Evolutionary conservation across 352 stramenopile species (phyloP).

Genomic region (Phytophthora melonis): DNA sequence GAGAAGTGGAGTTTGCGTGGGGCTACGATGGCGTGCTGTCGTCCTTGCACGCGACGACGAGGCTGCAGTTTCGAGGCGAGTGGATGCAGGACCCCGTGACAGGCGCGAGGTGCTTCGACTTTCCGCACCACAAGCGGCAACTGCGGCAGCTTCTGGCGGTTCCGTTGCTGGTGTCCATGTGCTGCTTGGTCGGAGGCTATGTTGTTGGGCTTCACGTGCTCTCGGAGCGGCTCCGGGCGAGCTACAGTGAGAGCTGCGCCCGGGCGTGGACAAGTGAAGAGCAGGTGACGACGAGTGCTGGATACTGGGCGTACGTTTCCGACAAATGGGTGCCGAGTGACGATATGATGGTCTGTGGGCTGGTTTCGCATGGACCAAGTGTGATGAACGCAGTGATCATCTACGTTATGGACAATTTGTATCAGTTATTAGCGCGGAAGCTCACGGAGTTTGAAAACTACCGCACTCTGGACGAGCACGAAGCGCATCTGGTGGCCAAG

Average conservation of each 20-base stretch:
- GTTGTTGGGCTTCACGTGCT: constrained; percentile 67
- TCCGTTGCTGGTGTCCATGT: constrained; percentile 67
- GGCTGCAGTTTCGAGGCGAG: constrained; percentile 59
- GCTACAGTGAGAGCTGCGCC: constrained; percentile 47
- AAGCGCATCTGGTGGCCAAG: constrained; percentile 78
- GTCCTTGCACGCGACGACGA: constrained; percentile 53
- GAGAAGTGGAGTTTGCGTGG: constrained; percentile 65
- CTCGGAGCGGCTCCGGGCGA: constrained; percentile 55
- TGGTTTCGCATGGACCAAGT: constrained; percentile 64
- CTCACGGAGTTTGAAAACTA: constrained; percentile 85
- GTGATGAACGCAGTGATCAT: constrained; percentile 77
- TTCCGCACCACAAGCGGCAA: constrained; percentile 65
- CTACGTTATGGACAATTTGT: constrained; percentile 68
- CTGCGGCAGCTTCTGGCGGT: constrained; percentile 59
- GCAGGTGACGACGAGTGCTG: constrained; percentile 35
- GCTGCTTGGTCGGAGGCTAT: constrained; percentile 60
- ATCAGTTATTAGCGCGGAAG: constrained; percentile 65
- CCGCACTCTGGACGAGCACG: constrained; percentile 66
- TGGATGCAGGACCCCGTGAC: constrained; percentile 65
- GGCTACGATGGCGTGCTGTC: constrained; percentile 54
- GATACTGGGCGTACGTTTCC: constrained; percentile 45
- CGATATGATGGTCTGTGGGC: constrained; percentile 35
- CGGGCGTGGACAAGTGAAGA: neutral
- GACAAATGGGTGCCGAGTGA: constrained; percentile 70
- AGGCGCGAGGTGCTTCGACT: constrained; percentile 56